Base-by-base conservation (phyloP, 371 early-diverging fungal species). In the Mortierella sp. region DNA sequence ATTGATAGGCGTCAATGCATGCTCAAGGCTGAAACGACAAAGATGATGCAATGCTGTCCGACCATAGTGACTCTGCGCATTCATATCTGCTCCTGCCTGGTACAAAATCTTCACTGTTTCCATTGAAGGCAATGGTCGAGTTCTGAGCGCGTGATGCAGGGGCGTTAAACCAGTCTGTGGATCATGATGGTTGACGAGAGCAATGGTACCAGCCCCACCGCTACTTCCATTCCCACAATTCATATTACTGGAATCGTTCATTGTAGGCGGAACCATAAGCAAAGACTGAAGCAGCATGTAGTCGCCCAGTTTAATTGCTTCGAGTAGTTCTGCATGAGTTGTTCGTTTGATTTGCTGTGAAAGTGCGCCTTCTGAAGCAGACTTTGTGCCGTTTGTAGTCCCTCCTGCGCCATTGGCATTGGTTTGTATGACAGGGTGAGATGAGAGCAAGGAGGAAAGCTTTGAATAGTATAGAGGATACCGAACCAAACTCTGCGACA, bases 71-170 rank as follows among this genome's bases (percentile, higher is more conserved):
- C 90, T 90, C 57, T 89, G 88, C 0, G 89, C 86, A 64, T 92
- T 92, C 68, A 93, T 86, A 53, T 91, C 90, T 0, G 89, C 90
- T 5, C 93, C 93, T 9, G 90, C 86, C 55, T 88, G 88, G 66
- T 89, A 89, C 2, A 93, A 68, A 77, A 91, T 83, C 49, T 85
- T 83, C 42, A 93, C 86, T 0, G 86, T 89, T 13, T 90, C 90
- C 31, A 89, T 76, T 2, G 88, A 88, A 2, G 88, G 88, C 15
- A 91, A 64, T 0, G 91, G 91, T 22, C 89, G 86, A 10, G 86
- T 84, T 3, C 91, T 83, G 75, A 89, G 85, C 3, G 92, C 92
- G 65, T 91, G 89, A 61, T 92, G 93, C 2, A 92, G 65, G 0
- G 90, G 87, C 0, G 91, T 91, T 23, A 92, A 53, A 0, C 93